These are phyloP conservation scores for Babesia divergens DNA, from an alignment of 169 alveolate genomes.

Conservation along the genomic window DNA sequence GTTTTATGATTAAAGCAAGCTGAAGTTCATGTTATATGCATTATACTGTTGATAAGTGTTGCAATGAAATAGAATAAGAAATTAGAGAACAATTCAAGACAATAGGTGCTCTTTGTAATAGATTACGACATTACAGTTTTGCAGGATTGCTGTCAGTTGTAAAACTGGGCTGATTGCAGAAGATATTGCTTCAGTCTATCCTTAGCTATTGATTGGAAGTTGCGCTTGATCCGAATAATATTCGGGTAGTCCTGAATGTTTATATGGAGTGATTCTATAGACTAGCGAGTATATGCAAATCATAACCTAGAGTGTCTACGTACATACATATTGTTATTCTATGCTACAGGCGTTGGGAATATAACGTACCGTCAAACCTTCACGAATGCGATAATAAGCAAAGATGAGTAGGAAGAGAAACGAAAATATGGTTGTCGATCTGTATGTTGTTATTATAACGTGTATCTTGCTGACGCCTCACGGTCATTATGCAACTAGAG, in stretches of 20 bases:
- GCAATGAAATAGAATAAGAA: too few relatives aligned
- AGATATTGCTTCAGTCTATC: slow-evolving; percentile 37
- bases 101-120: not conserved
- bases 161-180: slow-evolving; percentile 29
- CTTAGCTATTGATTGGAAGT: slow-evolving; percentile 41
- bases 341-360: not conserved
- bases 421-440: slow-evolving; percentile 30
- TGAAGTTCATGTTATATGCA: too few relatives aligned
- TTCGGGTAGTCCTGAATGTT: slow-evolving; percentile 20
- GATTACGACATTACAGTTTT: not conserved
- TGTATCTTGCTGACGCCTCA: too few relatives aligned
- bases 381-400: slow-evolving; percentile 50
- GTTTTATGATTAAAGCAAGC: too few relatives aligned
- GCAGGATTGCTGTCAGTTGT: slow-evolving; percentile 1
- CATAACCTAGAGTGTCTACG: not conserved
- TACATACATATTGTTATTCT: too few relatives aligned
- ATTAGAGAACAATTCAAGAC: not conserved
- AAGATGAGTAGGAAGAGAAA: slow-evolving; percentile 28
- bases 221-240: slow-evolving; percentile 24
- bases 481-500: not conserved
- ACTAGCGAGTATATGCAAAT: not conserved
- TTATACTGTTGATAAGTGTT: too few relatives aligned
- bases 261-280: not conserved
- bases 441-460: too few relatives aligned
- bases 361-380: slow-evolving; percentile 26